Percentiles rank a stretch among this genome's conserved stretches.
Evolutionary conservation across 305 asterid species (phyloP).

Genomic region (Solanum hybrid): DNA sequence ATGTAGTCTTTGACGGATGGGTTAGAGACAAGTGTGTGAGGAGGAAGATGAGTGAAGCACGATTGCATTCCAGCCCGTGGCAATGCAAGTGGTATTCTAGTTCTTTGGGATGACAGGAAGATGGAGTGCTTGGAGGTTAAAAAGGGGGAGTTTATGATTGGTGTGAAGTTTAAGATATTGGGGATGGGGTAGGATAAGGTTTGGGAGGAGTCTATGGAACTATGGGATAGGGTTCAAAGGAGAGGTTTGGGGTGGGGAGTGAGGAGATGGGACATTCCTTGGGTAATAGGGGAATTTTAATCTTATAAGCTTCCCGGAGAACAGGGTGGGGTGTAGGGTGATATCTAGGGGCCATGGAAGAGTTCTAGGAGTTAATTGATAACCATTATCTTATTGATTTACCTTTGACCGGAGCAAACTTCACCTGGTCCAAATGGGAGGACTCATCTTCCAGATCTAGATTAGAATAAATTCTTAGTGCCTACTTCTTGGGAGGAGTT

Average conservation of each 20-base stretch:
- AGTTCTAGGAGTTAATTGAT: background rate
- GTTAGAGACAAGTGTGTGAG: background rate
- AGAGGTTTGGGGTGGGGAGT: background rate
- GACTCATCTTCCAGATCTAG: background rate
- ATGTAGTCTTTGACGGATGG: background rate
- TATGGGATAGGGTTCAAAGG: background rate
- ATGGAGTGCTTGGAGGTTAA: background rate
- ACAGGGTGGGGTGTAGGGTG: background rate
- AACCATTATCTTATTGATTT: background rate
- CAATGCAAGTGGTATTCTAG: background rate
- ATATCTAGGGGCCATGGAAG: background rate
- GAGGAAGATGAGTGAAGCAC: background rate
- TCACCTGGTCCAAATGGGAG: background rate
- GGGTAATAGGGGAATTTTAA: background rate
- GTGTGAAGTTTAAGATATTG: background rate
- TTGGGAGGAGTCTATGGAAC: background rate
- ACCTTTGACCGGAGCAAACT: background rate
- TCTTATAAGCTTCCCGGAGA: background rate
- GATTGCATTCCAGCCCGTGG: background rate
- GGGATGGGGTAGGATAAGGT: background rate
- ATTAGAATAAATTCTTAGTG: background rate
- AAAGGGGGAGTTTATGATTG: background rate
- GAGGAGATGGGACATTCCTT: background rate
- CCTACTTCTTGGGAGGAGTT: background rate
- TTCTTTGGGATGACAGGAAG: background rate